These are phyloP conservation scores for Metschnikowia henanensis DNA, from an alignment of 805 yeast species.

Conservation along the genomic window DNA sequence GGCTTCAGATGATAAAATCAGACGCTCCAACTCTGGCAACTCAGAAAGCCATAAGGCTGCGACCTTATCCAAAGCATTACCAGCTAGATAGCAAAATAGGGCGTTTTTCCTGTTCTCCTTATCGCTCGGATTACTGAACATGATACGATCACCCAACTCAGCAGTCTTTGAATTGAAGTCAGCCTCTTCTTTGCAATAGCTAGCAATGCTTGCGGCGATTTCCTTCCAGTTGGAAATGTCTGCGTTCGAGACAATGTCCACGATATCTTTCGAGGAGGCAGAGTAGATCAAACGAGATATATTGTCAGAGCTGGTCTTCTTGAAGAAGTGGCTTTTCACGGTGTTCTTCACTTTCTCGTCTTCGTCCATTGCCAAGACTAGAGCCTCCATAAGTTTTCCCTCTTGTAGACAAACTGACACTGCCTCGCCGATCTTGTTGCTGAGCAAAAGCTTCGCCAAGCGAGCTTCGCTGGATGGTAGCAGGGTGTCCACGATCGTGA, in stretches of 20 bases:
- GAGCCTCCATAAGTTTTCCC: slow-evolving; percentile 72
- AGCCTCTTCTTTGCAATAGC: slow-evolving; percentile 35
- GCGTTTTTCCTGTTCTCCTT: slow-evolving; percentile 66
- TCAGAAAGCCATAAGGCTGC: slow-evolving; percentile 85
- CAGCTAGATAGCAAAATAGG: slow-evolving; percentile 73
- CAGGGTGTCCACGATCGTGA: slow-evolving; percentile 37
- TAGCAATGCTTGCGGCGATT: slow-evolving; percentile 66
- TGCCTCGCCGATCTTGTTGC: slow-evolving; percentile 66
- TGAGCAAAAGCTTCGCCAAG: slow-evolving; percentile 45
- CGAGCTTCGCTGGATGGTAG: slow-evolving; percentile 47
- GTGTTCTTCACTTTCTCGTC: slow-evolving; percentile 57
- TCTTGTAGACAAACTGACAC: slow-evolving; percentile 63
- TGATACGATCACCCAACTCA: slow-evolving; percentile 76
- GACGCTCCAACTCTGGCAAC: slow-evolving; percentile 41
- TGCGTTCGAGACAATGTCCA: slow-evolving; percentile 76
- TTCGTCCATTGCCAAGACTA: slow-evolving; percentile 74
- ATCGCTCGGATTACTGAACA: slow-evolving; percentile 21
- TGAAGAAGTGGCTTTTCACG: slow-evolving; percentile 72
- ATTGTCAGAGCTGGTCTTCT: slow-evolving; percentile 50
- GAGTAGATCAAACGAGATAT: slow-evolving; percentile 76
- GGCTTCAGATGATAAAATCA: slow-evolving; percentile 47
- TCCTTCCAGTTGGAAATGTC: slow-evolving; percentile 82
- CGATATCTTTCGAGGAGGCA: slow-evolving; percentile 51
- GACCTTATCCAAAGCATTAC: slow-evolving; percentile 76
- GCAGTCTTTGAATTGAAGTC: slow-evolving; percentile 57